Evolutionary conservation across 164 flowering plant genomes (phyloP), one percentile per base, ranked within the genome.

Genomic region (Vitis riparia): DNA sequence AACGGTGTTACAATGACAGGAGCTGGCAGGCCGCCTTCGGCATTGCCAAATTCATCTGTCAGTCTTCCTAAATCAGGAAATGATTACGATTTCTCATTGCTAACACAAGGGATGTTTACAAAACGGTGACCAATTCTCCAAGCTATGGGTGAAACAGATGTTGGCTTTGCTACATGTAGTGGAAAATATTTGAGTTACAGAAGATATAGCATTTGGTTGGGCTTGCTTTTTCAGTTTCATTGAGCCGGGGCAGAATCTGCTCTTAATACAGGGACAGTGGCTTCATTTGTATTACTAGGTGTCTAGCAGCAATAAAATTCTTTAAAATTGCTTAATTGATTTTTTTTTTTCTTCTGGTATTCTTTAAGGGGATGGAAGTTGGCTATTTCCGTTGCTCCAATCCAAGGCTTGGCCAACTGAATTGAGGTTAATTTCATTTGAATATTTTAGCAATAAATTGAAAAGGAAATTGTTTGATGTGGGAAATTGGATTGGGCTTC

Each of bases 21-120:
- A 68, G 51, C 68, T 30, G 63, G 50, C 15, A 47, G 71, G 51
- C 72, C 66, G 15, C 60, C 66, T 51, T 8, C 74, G 3, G 57
- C 61, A 32, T 64, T 59, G 11, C 61, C 72, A 2, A 68, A 8
- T 16, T 59, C 65, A 15, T 58, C 63, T 0, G 55, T 29, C 48
- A 52, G 17, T 66, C 72, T 70, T 3, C n/a, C 63, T 1, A 68
- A 64, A 56, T 29, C 62, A 5, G 65, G 66, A 55, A 60, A 48
- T 52, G 76, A 80, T 47, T 75, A 75, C 11, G 83, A 80, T 48
- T 70, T 80, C 67, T 75, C 80, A 32, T 75, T 76, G 23, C 68
- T 80, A 70, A 75, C 76, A 16, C 76, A 77, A 67, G 83, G 83
- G 52, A 77, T 80, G 83, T 67, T 75, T 59, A 51, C 73, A 7